Evolutionary conservation across 208 protist genomes (phyloP), one percentile per base, ranked within the genome.

Genomic region (Trypanosoma boissoni): DNA sequence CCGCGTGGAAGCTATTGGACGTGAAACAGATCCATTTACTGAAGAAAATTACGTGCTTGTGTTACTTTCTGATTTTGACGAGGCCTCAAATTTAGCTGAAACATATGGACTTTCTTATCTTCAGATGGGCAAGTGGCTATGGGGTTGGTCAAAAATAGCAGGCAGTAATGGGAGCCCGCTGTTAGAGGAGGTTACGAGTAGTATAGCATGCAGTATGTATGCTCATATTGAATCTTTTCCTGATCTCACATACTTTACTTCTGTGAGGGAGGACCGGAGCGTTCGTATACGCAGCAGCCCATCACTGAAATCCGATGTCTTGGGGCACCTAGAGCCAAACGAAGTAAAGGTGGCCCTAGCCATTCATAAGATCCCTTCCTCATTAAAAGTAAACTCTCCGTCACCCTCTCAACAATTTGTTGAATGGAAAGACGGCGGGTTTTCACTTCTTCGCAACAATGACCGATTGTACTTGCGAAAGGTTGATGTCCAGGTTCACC

Each of bases 141-240:
- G 85, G 85, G 85, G 85, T 4, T 92, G 85, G 85, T 83, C 81
- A 23, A 88, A 88, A 56, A 59, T 88, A 32, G 44, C 68, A 1
- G 75, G 80, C 8, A 61, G 61, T 21, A 83, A 68, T 45, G 81
- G 81, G 12, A 53, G 80, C 1, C 52, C 64, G 8, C 60, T 92
- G n/a, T 49, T 92, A 24, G 37, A 27, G 9, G 77, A 85, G 49
- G 42, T 65, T 8, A 0, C 1, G 2, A 28, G 51, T 14, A 37
- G 2, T 3, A 28, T 44, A 0, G 27, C 7, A 2, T 27, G 10
- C 3, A 20, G 8, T 45, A 45, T 31, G 23, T 1, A 54, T 10
- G 34, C 18, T 18, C 32, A 27, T 24, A 42, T 63, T 18, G 49
- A 71, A 34, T 29, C 28, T 29, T 59, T 86, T 3, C 61, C 69